Evolutionary conservation across 257 asterid genomes (phyloP).

Genomic region (Scutellaria barbata): DNA sequence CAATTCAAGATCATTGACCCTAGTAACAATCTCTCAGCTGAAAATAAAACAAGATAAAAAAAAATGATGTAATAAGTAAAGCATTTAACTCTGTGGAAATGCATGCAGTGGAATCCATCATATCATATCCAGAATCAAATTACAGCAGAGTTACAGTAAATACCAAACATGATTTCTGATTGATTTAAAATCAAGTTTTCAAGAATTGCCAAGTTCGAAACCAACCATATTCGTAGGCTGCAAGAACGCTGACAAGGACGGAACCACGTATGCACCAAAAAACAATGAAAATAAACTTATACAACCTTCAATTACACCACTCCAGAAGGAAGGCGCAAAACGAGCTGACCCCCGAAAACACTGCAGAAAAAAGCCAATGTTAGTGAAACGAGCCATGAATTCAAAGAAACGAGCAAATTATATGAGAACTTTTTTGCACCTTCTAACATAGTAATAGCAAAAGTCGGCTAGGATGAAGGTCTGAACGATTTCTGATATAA

Average conservation of each 20-base stretch:
- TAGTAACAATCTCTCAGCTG: not conserved
- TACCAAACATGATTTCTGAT: slow-evolving; percentile 20
- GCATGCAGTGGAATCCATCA: slow-evolving; percentile 33
- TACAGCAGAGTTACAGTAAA: slow-evolving; percentile 31
- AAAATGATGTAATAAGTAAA: not conserved
- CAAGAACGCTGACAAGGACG: slow-evolving; percentile 18
- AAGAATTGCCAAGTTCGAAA: too few species aligned
- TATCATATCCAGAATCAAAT: slow-evolving; percentile 25
- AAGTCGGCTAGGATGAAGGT: slow-evolving; percentile 78
- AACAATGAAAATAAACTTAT: slow-evolving; percentile 27
- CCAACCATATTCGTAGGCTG: slow-evolving; percentile 32
- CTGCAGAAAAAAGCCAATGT: slow-evolving; percentile 46
- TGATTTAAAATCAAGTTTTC: slow-evolving; percentile 9
- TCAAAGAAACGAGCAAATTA: not conserved
- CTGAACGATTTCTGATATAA: slow-evolving; percentile 69
- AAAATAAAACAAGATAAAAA: not conserved
- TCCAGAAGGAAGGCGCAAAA: slow-evolving; percentile 78
- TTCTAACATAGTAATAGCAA: slow-evolving; percentile 76
- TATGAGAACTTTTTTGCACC: slow-evolving; percentile 39
- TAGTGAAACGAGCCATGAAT: slow-evolving; percentile 10
- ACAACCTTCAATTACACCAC: slow-evolving; percentile 42
- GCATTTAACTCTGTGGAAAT: slow-evolving; percentile 23
- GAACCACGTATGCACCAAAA: slow-evolving; percentile 32
- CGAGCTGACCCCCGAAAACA: slow-evolving; percentile 77
- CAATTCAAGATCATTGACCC: too few species aligned